phyloP scores from a whole-genome alignment of 192 early-diverging fungal species.

The Thamnidium elegans region DNA sequence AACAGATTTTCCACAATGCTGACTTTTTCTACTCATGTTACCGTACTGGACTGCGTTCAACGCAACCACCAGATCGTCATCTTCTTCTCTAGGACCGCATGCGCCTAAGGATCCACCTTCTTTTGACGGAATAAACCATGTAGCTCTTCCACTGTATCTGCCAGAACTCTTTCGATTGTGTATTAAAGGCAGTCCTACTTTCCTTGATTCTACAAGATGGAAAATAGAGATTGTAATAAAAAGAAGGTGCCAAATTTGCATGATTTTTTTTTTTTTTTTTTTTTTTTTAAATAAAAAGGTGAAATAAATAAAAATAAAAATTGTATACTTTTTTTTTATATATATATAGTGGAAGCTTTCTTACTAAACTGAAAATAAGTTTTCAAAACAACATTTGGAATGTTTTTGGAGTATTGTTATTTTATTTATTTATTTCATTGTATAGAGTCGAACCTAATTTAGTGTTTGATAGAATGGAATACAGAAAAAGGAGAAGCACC shows the following conservation, averaged over 20 bases:
- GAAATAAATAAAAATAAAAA: background rate
- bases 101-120: slow-evolving; percentile 29
- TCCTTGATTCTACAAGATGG: background rate
- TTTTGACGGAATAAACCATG: slow-evolving; percentile 31
- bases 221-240: background rate
- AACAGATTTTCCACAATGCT: slow-evolving; percentile 29
- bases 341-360: too few relatives aligned
- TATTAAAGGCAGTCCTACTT: background rate
- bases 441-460: too few relatives aligned
- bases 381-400: too few relatives aligned
- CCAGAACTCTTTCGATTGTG: background rate
- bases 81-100: slow-evolving; percentile 25
- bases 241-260: background rate
- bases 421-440: too few relatives aligned
- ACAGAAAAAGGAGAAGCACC: too few relatives aligned
- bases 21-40: slow-evolving; percentile 22
- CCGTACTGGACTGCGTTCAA: slow-evolving; percentile 29
- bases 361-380: too few relatives aligned
- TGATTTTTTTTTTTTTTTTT: too few relatives aligned
- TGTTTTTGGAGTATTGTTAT: too few relatives aligned
- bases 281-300: too few relatives aligned
- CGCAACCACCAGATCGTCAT: slow-evolving; percentile 23
- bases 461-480: too few relatives aligned
- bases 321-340: background rate
- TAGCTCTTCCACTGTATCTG: slow-evolving; percentile 16